Evolutionary conservation across 2,329 filamentous ascomycete genomes (phyloP), one percentile per base, ranked within the genome.

Genomic region (Shiraia sp.): DNA sequence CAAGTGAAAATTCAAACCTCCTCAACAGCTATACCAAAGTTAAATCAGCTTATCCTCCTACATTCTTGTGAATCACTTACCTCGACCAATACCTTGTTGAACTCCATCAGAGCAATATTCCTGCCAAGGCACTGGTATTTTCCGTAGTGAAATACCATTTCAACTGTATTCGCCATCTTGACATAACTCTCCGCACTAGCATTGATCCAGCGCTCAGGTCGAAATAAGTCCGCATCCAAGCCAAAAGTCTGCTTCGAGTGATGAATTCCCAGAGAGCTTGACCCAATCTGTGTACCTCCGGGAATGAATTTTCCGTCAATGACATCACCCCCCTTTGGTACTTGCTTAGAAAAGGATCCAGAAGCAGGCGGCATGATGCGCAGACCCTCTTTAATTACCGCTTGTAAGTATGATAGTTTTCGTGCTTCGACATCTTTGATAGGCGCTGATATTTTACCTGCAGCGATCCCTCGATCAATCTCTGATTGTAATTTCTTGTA

Each of bases 401-500:
- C 66, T 17, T 59, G 49, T 6, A 69, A 53, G 29, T 63, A 67
- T 4, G 63, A 62, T 1, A 67, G 32, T 3, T 42, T 17, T 19
- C 45, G 35, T 8, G 44, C 43, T 28, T 62, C 57, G 10, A 41
- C 24, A 23, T 61, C 42, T 19, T 35, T 49, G 15, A 78, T 68
- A 0, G 78, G 69, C 0, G 46, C 47, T 0, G 68, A 68, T 9
- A 78, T 61, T 1, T 57, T 61, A 32, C 73, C 61, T 22, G 58
- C 44, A 2, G 55, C 54, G 33, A 74, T 55, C 0, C 68, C 72
- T 3, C 47, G 35, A 47, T 69, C 64, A 3, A 77, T 72, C 45
- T 82, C 76, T 0, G 37, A 59, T 2, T 71, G 71, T 0, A 83
- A 63, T 2, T 55, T 72, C 2, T 46, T 40, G 39, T 75, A 70